A percentile compares a stretch with the other conserved stretches of the same genome.
phyloP scores from a whole-genome alignment of 2,329 filamentous ascomycete species.

The Alternaria sp. region DNA sequence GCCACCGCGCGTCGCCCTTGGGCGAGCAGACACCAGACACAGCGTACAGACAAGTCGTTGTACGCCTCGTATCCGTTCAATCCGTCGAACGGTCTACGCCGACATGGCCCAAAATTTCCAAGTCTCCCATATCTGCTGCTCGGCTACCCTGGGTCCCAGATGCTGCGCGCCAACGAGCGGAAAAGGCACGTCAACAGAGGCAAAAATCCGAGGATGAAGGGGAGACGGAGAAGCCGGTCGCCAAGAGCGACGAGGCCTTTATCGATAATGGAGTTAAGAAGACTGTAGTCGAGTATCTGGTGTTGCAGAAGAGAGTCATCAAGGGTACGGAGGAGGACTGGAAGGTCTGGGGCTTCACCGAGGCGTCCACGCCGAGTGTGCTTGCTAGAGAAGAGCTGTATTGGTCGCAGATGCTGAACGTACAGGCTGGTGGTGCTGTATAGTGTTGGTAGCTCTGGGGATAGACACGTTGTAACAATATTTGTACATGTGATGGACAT shows the following conservation, averaged over 20 bases:
- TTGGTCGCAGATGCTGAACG: conserved; percentile 25
- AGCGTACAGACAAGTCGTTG: conserved; percentile 32
- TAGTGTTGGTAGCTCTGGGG: not conserved
- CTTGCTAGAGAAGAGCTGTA: conserved; percentile 32
- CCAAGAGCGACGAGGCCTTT: not conserved
- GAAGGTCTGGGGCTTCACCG: conserved; percentile 70
- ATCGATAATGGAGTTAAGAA: conserved; percentile 7
- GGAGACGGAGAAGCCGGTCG: not conserved
- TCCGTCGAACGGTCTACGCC: conserved; percentile 9
- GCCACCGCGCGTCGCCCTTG: conserved; percentile 60
- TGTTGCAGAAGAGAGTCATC: conserved; percentile 62
- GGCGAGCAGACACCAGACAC: conserved; percentile 38
- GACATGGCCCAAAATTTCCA: not conserved
- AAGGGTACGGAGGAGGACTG: conserved; percentile 59
- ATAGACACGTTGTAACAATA: conserved; percentile 20
- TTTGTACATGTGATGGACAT: conserved; percentile 11
- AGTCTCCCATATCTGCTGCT: not conserved
- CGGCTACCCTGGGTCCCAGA: conserved; percentile 14
- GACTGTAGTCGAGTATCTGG: conserved; percentile 67
- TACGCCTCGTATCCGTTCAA: conserved; percentile 36
- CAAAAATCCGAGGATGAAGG: conserved; percentile 1
- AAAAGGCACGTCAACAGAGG: conserved; percentile 4
- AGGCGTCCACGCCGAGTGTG: conserved; percentile 53
- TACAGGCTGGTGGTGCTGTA: conserved; percentile 18
- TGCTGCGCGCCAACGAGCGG: conserved; percentile 7